Conservation (phyloP, 2,329 filamentous ascomycete species). For the Colletotrichum trifolii region DNA sequence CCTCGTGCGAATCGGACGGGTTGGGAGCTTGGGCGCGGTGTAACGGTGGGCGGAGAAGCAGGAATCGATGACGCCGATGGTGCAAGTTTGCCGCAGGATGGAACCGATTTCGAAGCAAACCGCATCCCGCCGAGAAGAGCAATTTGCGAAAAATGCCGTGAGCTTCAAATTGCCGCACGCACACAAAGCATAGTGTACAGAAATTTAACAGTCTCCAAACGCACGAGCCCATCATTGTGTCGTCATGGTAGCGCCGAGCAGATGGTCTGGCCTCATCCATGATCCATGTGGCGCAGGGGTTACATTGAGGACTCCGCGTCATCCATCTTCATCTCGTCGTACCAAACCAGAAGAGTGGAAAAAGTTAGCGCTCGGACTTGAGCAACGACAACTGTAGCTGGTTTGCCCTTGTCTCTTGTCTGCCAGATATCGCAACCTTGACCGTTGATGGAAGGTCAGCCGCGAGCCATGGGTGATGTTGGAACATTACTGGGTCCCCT, state of each 20-base stretch:
- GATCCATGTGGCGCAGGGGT: constrained; percentile 16
- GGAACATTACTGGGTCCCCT: not conserved
- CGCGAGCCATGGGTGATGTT: not conserved
- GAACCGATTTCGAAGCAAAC: too few species aligned
- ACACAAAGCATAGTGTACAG: too few species aligned
- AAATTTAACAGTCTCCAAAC: not conserved
- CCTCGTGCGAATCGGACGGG: too few species aligned
- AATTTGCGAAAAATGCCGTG: too few species aligned
- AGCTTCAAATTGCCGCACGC: too few species aligned
- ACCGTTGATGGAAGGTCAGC: not conserved
- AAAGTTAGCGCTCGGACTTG: not conserved
- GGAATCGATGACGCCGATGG: too few species aligned
- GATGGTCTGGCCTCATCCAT: constrained; percentile 7
- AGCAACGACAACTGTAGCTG: too few species aligned
- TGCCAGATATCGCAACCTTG: constrained; percentile 3
- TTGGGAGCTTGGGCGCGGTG: too few species aligned
- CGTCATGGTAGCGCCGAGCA: constrained; percentile 10
- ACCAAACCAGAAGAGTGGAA: not conserved
- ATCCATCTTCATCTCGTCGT: constrained; percentile 23
- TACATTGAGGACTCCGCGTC: constrained; percentile 23
- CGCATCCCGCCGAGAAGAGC: too few species aligned
- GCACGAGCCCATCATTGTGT: constrained; percentile 22
- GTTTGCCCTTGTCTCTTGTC: not conserved
- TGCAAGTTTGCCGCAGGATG: too few species aligned
- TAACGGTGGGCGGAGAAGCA: too few species aligned